phyloP scores from a whole-genome alignment of 805 yeast species.

The Jamesozyma lodderae region DNA sequence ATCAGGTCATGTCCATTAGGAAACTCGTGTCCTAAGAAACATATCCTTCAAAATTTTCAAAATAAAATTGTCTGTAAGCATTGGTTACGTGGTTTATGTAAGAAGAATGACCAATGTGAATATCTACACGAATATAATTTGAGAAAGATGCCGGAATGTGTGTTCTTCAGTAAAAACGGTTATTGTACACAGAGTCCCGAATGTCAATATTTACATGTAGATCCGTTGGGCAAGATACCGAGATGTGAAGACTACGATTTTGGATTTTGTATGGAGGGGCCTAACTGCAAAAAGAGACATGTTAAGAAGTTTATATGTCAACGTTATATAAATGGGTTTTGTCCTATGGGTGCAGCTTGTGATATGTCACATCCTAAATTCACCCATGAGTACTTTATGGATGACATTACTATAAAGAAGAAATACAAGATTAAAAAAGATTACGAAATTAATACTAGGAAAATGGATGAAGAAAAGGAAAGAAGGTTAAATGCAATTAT shows the following conservation, averaged over 20 bases:
- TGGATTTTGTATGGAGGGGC: conserved; percentile 92
- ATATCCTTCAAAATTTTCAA: conserved; percentile 54
- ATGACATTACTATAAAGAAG: conserved; percentile 30
- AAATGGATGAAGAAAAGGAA: conserved; percentile 29
- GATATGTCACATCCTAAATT: conserved; percentile 79
- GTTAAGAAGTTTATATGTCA: conserved; percentile 68
- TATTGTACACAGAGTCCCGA: conserved; percentile 90
- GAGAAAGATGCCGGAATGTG: conserved; percentile 94
- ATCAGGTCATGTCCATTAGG: conserved; percentile 69
- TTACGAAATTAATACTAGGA: conserved; percentile 28
- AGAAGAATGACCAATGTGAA: conserved; percentile 94
- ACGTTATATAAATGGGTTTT: conserved; percentile 77
- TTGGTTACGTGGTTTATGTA: conserved; percentile 95
- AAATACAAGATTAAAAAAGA: conserved; percentile 23
- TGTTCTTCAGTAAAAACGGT: conserved; percentile 70
- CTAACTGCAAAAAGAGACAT: conserved; percentile 75
- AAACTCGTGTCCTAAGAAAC: conserved; percentile 76
- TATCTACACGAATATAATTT: conserved; percentile 90
- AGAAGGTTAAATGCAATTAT: conserved; percentile 30
- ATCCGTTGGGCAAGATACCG: conserved; percentile 81
- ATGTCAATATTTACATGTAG: conserved; percentile 85
- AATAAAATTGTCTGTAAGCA: conserved; percentile 92
- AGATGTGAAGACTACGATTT: conserved; percentile 73
- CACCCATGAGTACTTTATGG: conserved; percentile 18
- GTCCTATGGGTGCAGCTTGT: conserved; percentile 74